A percentile compares a stretch with the other conserved stretches of the same genome.
phyloP scores from a whole-genome alignment of 495 filamentous ascomycete genomes.

The Penicillium malachiteum region DNA sequence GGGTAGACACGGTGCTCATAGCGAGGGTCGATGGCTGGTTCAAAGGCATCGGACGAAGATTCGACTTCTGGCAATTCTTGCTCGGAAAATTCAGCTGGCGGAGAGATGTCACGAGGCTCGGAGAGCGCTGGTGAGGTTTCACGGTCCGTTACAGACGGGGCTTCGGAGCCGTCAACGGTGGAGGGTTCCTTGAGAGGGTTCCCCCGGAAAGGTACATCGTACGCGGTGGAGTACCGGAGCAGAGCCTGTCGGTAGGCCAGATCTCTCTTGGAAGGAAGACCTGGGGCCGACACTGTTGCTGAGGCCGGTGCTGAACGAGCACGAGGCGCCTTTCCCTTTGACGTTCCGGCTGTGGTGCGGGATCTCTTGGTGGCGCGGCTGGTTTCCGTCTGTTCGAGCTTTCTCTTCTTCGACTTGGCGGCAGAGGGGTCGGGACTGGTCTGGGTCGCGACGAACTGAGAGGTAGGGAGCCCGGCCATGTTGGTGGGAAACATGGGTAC shows the following conservation, averaged over 20 bases:
- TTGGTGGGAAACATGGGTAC: constrained; percentile 43
- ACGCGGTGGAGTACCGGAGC: no score
- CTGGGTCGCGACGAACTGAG: background rate
- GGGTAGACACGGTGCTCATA: constrained; percentile 62
- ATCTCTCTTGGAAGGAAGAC: no score
- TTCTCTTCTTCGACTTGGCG: background rate
- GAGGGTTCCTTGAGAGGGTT: no score
- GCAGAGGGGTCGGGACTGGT: background rate
- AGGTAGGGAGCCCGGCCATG: constrained; percentile 23
- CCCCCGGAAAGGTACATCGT: no score
- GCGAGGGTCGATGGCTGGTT: constrained; percentile 25
- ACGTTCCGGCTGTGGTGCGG: constrained; percentile 3
- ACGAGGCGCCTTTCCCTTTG: no score
- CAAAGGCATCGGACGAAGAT: constrained; percentile 23
- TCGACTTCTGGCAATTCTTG: constrained; percentile 10
- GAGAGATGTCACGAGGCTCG: background rate
- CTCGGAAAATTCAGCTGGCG: constrained; percentile 3
- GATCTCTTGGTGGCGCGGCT: background rate
- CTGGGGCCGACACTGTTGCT: no score
- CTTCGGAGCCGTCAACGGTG: background rate
- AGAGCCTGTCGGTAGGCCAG: no score
- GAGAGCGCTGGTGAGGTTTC: background rate
- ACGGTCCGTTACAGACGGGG: background rate
- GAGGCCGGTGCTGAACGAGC: no score
- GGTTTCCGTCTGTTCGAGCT: background rate